Conservation (phyloP, 2,329 filamentous ascomycete genomes). For the Didymella arachidicola region DNA sequence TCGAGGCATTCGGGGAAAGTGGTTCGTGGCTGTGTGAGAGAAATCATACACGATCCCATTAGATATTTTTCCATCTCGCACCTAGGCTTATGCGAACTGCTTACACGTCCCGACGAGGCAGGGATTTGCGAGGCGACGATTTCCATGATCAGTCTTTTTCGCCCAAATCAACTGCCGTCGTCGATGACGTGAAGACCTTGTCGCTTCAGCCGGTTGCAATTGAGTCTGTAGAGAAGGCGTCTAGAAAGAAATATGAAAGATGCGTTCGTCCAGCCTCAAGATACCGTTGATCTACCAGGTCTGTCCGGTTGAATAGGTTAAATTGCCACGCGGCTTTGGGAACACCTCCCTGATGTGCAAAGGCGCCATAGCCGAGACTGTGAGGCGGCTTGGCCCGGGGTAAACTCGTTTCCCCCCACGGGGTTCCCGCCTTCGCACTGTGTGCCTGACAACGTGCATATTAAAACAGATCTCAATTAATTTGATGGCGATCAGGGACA, state of each 20-base stretch:
- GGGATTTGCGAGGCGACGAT: too few species aligned
- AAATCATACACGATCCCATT: too few species aligned
- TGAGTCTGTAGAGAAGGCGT: background rate
- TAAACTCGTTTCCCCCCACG: slow-evolving; percentile 8
- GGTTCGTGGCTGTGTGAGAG: too few species aligned
- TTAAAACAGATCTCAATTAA: background rate
- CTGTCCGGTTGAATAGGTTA: slow-evolving; percentile 3
- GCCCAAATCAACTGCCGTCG: background rate
- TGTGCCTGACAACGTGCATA: background rate
- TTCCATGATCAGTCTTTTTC: too few species aligned
- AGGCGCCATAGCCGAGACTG: background rate
- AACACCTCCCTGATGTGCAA: slow-evolving; percentile 6
- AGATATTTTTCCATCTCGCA: too few species aligned
- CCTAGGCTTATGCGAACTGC: too few species aligned
- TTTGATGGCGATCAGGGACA: background rate
- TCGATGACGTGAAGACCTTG: background rate
- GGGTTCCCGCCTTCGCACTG: background rate
- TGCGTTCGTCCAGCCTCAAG: background rate
- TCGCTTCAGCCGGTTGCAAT: background rate
- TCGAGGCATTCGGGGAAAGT: too few species aligned
- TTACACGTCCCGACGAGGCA: too few species aligned
- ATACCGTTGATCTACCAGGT: background rate
- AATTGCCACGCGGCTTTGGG: background rate
- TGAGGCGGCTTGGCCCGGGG: slow-evolving; percentile 7
- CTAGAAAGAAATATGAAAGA: too few species aligned